These are phyloP conservation scores for Malassezia restricta DNA, from an alignment of 1,284 basidiomycete species.

Conservation along the genomic window DNA sequence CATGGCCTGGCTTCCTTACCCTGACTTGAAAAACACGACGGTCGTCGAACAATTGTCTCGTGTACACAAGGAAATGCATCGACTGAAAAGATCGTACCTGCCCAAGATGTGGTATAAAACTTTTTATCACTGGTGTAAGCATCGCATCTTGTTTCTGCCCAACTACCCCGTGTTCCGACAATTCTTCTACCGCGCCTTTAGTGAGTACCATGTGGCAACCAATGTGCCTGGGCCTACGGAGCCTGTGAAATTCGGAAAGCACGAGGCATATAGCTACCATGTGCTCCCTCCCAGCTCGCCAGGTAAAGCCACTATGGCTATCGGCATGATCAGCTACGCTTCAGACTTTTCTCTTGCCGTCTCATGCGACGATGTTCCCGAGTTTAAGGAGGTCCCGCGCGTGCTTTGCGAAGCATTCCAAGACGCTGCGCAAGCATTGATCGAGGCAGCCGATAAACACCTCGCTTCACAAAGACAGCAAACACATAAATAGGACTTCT, in stretches of 20 bases:
- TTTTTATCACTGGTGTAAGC: slow-evolving; percentile 25
- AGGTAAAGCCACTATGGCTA: slow-evolving; percentile 40
- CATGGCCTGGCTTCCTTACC: slow-evolving; percentile 40
- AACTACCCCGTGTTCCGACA: slow-evolving; percentile 32
- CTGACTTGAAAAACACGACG: slow-evolving; percentile 23
- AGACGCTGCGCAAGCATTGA: slow-evolving; percentile 28
- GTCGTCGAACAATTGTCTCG: slow-evolving; percentile 28
- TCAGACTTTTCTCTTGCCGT: slow-evolving; percentile 40
- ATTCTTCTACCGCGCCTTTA: slow-evolving; percentile 39
- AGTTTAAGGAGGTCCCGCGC: slow-evolving; percentile 29
- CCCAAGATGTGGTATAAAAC: slow-evolving; percentile 36
- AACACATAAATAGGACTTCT: neutral
- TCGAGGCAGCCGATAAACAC: slow-evolving; percentile 31
- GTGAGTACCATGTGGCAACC: slow-evolving; percentile 42
- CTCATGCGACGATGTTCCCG: slow-evolving; percentile 41
- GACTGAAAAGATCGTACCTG: slow-evolving; percentile 36
- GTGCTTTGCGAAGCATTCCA: slow-evolving; percentile 41
- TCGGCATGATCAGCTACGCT: slow-evolving; percentile 45
- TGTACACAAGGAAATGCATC: slow-evolving; percentile 40
- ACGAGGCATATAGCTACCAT: slow-evolving; percentile 42
- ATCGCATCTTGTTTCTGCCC: slow-evolving; percentile 31
- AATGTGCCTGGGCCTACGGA: slow-evolving; percentile 43
- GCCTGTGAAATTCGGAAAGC: slow-evolving; percentile 35
- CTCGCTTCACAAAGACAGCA: slow-evolving; percentile 11
- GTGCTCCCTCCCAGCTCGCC: slow-evolving; percentile 41